Conservation (phyloP, 108 stramenopile species). For the Licmophora abbreviata region DNA sequence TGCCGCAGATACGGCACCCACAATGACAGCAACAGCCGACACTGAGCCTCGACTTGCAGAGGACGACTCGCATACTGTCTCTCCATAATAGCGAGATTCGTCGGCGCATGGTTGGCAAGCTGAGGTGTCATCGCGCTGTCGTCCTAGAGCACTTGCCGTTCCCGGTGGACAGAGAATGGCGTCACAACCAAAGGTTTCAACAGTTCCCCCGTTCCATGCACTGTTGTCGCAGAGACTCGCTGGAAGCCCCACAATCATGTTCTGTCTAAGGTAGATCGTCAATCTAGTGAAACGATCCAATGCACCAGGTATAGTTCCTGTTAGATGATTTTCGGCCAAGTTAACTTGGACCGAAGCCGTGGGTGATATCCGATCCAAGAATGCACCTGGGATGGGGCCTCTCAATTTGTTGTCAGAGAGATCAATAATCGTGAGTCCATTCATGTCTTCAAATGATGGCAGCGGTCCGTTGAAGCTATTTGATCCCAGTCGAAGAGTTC, state of each 20-base stretch:
- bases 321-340: conserved; percentile 42
- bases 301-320: conserved; percentile 28
- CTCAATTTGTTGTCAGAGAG: conserved; percentile 25
- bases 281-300: conserved; percentile 52
- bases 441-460: conserved; percentile 20
- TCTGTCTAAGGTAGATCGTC: conserved; percentile 57
- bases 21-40: too few species aligned
- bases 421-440: conserved; percentile 18
- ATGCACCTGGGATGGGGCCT: conserved; percentile 31
- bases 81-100: conserved; percentile 39
- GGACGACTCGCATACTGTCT: too few species aligned
- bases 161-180: conserved; percentile 65
- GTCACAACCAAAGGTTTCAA: conserved; percentile 56
- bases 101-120: conserved; percentile 39
- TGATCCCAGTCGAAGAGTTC: conserved; percentile 11
- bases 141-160: conserved; percentile 53
- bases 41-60: too few species aligned
- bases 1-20: too few species aligned
- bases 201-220: conserved; percentile 57
- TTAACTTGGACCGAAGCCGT: conserved; percentile 17
- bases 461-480: conserved; percentile 35
- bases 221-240: conserved; percentile 39
- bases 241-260: conserved; percentile 42
- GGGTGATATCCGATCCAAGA: conserved; percentile 10
- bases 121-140: conserved; percentile 24